Evolutionary conservation across 2,329 filamentous ascomycete species (phyloP).

Genomic region (Paecilomyces sp.): DNA sequence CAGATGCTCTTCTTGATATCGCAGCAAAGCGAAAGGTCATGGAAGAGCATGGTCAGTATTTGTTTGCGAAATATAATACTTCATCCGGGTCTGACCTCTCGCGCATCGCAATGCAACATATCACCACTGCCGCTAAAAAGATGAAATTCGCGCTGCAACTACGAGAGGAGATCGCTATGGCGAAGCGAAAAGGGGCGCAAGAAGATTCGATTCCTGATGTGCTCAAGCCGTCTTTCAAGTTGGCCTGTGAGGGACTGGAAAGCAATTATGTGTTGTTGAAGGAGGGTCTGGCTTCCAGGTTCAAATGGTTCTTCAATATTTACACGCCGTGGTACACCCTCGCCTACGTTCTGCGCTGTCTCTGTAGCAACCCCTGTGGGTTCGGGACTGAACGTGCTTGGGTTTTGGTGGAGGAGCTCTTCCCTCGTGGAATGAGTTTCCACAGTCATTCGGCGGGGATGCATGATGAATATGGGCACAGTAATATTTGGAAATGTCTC

Average conservation of each 20-base stretch:
- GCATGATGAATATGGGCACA: conserved; percentile 6
- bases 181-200: conserved; percentile 2
- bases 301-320: conserved; percentile 12
- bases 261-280: conserved; percentile 6
- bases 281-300: conserved; percentile 5
- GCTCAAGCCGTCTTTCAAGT: conserved; percentile 8
- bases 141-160: conserved; percentile 11
- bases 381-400: conserved; percentile 8
- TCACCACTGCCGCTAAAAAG: conserved; percentile 7
- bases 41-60: conserved; percentile 2
- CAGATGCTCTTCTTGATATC: conserved; percentile 6
- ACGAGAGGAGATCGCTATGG: conserved; percentile 8
- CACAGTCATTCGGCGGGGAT: not conserved
- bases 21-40: not conserved
- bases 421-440: conserved; percentile 6
- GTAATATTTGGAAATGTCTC: conserved; percentile 8
- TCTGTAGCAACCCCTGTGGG: conserved; percentile 6
- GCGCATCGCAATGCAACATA: conserved; percentile 9
- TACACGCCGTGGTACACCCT: conserved; percentile 15
- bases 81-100: not conserved
- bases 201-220: conserved; percentile 3
- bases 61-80: conserved; percentile 7
- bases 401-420: conserved; percentile 8
- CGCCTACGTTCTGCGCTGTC: conserved; percentile 13
- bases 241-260: conserved; percentile 11